Evolutionary conservation across 495 filamentous ascomycete species (phyloP).

Genomic region (Neurospora sp.): DNA sequence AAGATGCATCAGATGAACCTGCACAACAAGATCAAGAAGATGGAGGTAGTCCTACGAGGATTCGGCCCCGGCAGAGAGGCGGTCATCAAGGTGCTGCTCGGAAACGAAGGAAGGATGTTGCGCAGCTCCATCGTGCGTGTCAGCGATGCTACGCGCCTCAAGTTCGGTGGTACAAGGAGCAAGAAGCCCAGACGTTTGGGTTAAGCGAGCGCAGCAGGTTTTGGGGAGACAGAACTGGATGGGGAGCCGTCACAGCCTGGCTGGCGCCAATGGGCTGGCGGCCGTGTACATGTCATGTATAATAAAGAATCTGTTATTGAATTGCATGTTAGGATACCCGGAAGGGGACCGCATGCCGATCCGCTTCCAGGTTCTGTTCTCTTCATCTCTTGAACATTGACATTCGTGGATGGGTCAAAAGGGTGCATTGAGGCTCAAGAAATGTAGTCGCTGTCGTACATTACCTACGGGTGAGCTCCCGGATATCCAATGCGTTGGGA

Average conservation of each 20-base stretch:
- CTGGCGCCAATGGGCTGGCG: background rate
- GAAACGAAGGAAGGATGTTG: slow-evolving; percentile 66
- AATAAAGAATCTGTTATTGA: slow-evolving; percentile 4
- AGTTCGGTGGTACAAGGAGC: slow-evolving; percentile 92
- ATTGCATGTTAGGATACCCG: background rate
- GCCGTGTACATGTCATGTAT: slow-evolving; percentile 16
- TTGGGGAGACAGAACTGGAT: background rate
- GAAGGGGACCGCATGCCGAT: background rate
- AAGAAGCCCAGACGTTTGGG: slow-evolving; percentile 70
- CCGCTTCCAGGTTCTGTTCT: background rate
- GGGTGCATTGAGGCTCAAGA: background rate
- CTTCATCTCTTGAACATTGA: background rate
- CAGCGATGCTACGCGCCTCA: slow-evolving; percentile 74
- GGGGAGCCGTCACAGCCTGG: background rate
- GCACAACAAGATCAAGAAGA: slow-evolving; percentile 44
- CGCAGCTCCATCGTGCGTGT: slow-evolving; percentile 63
- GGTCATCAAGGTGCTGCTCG: slow-evolving; percentile 76
- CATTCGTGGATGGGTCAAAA: background rate
- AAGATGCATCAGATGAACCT: slow-evolving; percentile 66
- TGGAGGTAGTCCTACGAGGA: slow-evolving; percentile 73
- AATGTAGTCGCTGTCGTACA: background rate
- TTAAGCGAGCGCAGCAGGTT: slow-evolving; percentile 25
- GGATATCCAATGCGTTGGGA: background rate
- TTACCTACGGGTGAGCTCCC: background rate
- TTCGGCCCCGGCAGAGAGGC: slow-evolving; percentile 83